These are phyloP conservation scores for Fusarium virguliforme DNA, from an alignment of 2,329 filamentous ascomycete species.

Conservation along the genomic window DNA sequence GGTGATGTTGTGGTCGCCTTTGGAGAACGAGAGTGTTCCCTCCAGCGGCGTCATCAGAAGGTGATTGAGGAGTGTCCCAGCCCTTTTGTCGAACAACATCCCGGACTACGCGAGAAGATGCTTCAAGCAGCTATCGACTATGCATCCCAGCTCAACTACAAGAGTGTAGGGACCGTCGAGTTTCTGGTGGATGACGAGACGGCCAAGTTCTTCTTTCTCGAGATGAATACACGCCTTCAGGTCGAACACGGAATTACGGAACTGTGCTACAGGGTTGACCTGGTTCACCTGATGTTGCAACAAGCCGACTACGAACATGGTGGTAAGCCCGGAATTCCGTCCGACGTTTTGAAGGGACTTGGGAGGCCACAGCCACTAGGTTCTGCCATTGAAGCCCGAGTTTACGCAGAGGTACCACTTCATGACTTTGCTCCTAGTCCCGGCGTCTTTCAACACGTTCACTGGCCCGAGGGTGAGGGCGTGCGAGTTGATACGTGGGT, in stretches of 20 bases:
- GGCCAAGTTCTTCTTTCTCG: constrained; percentile 72
- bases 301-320: constrained; percentile 52
- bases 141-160: constrained; percentile 32
- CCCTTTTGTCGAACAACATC: constrained; percentile 66
- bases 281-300: constrained; percentile 70
- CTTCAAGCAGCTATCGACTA: constrained; percentile 31
- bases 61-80: constrained; percentile 80
- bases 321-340: constrained; percentile 22
- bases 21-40: constrained; percentile 78
- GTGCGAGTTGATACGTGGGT: constrained; percentile 76
- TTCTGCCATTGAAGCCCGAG: constrained; percentile 3
- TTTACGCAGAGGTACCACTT: constrained; percentile 6
- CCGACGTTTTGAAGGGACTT: neutral
- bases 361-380: neutral
- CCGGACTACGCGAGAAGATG: constrained; percentile 53
- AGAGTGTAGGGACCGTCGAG: constrained; percentile 59
- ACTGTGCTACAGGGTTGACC: constrained; percentile 80
- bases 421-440: constrained; percentile 7
- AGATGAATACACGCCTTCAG: constrained; percentile 75
- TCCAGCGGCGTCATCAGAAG: constrained; percentile 79
- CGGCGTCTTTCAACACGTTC: constrained; percentile 5
- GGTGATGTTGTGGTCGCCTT: constrained; percentile 63
- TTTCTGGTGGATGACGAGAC: constrained; percentile 76
- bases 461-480: constrained; percentile 65
- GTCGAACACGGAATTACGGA: constrained; percentile 87